phyloP scores from a whole-genome alignment of 345 rosid genomes.

The Salix brachista region DNA sequence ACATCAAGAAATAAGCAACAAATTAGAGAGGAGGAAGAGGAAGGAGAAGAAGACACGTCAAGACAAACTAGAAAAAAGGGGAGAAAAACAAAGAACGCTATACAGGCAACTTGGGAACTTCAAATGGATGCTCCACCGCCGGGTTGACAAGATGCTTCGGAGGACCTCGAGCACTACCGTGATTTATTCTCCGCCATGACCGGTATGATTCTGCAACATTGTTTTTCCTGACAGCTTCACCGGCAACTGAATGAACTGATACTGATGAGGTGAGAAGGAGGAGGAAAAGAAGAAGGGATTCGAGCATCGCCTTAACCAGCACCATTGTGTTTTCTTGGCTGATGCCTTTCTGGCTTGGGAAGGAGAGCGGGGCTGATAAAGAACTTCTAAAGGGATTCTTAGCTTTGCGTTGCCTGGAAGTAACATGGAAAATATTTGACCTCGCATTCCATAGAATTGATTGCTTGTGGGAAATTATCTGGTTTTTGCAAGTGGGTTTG shows the following conservation, averaged over 20 bases:
- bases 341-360: not conserved
- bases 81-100: slow-evolving; percentile 4
- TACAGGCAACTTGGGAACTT: slow-evolving; percentile 31
- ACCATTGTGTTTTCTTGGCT: slow-evolving; percentile 10
- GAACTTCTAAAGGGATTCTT: slow-evolving; percentile 1
- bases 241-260: slow-evolving; percentile 12
- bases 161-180: slow-evolving; percentile 42
- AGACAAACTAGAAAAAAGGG: not conserved
- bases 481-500: not conserved
- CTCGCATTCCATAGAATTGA: not conserved
- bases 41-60: not conserved
- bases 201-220: not conserved
- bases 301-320: slow-evolving; percentile 12
- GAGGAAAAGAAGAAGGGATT: slow-evolving; percentile 21
- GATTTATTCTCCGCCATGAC: slow-evolving; percentile 30
- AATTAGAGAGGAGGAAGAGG: not conserved
- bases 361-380: not conserved
- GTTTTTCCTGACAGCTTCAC: not conserved
- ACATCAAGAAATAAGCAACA: not conserved
- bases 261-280: slow-evolving; percentile 20
- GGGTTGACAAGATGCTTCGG: slow-evolving; percentile 37
- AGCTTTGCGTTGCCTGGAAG: slow-evolving; percentile 32
- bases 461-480: not conserved
- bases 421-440: slow-evolving; percentile 12
- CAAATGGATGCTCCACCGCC: slow-evolving; percentile 18